Evolutionary conservation across 805 yeast species (phyloP).

Genomic region (Candida ascalaphidarum): DNA sequence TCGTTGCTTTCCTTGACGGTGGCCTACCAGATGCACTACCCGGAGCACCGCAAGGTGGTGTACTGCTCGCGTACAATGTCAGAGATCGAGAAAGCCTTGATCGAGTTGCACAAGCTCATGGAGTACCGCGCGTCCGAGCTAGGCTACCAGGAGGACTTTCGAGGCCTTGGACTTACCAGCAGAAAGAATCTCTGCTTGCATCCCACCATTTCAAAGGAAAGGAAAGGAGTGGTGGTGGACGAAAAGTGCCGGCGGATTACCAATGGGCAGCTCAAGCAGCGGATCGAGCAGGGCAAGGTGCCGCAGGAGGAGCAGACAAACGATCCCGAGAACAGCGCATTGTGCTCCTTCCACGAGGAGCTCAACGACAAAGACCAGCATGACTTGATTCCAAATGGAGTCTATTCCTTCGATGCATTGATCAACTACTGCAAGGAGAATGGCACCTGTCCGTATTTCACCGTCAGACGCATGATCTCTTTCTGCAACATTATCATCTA

Average conservation of each 20-base stretch:
- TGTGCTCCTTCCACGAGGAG: constrained; percentile 90
- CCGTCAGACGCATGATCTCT: constrained; percentile 96
- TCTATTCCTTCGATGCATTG: constrained; percentile 84
- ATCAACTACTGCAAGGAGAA: constrained; percentile 67
- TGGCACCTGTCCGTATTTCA: constrained; percentile 91
- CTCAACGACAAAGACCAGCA: constrained; percentile 81
- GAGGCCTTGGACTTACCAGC: constrained; percentile 90
- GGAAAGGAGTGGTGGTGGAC: constrained; percentile 89
- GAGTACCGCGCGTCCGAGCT: constrained; percentile 73
- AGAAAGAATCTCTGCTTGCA: constrained; percentile 92
- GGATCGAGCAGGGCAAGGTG: constrained; percentile 39
- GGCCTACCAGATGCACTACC: constrained; percentile 92
- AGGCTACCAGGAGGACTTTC: constrained; percentile 81
- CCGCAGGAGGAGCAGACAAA: constrained; percentile 37
- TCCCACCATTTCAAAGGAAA: constrained; percentile 78
- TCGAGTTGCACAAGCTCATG: constrained; percentile 86
- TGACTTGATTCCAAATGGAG: constrained; percentile 85
- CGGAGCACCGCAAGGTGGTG: constrained; percentile 88
- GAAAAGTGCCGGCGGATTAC: constrained; percentile 94
- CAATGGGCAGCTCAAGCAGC: constrained; percentile 74
- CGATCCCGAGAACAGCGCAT: constrained; percentile 20
- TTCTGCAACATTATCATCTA: constrained; percentile 90
- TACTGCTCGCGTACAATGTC: constrained; percentile 99
- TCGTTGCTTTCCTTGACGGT: constrained; percentile 85
- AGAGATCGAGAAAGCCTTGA: constrained; percentile 94